These are phyloP conservation scores for Saccharomycopsis capsularis DNA, from an alignment of 805 yeast genomes.

Conservation along the genomic window DNA sequence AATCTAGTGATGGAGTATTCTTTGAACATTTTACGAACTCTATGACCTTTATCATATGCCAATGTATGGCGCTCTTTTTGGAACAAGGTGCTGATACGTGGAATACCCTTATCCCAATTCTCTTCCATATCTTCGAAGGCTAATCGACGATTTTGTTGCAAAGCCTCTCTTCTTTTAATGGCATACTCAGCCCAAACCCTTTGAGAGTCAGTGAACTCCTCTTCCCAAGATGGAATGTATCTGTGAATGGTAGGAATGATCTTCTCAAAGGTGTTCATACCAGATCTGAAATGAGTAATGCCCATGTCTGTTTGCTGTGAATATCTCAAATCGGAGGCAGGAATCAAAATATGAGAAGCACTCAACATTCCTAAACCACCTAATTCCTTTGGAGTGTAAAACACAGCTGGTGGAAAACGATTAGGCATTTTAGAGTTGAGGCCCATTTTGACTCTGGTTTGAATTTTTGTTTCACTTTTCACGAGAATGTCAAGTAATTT, in stretches of 20 bases:
- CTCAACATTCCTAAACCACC: conserved; percentile 98
- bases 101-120: conserved; percentile 95
- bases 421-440: conserved; percentile 98
- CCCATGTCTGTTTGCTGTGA: conserved; percentile 92
- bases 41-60: conserved; percentile 91
- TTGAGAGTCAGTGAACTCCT: conserved; percentile 89
- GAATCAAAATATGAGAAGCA: conserved; percentile 93
- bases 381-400: conserved; percentile 92
- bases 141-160: conserved; percentile 74
- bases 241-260: conserved; percentile 90
- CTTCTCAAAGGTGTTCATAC: conserved; percentile 76
- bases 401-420: conserved; percentile 97
- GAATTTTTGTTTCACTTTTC: conserved; percentile 86
- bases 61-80: conserved; percentile 92
- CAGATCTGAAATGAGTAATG: conserved; percentile 87
- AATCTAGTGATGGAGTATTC: conserved; percentile 63
- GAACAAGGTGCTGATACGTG: conserved; percentile 89
- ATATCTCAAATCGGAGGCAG: conserved; percentile 87
- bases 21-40: conserved; percentile 73
- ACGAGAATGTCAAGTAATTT: conserved; percentile 74
- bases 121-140: conserved; percentile 92
- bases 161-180: conserved; percentile 78
- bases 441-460: conserved; percentile 90
- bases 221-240: conserved; percentile 93
- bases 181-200: conserved; percentile 98